Evolutionary conservation across 1,284 basidiomycete genomes (phyloP).

Genomic region (Puccinia hordei): DNA sequence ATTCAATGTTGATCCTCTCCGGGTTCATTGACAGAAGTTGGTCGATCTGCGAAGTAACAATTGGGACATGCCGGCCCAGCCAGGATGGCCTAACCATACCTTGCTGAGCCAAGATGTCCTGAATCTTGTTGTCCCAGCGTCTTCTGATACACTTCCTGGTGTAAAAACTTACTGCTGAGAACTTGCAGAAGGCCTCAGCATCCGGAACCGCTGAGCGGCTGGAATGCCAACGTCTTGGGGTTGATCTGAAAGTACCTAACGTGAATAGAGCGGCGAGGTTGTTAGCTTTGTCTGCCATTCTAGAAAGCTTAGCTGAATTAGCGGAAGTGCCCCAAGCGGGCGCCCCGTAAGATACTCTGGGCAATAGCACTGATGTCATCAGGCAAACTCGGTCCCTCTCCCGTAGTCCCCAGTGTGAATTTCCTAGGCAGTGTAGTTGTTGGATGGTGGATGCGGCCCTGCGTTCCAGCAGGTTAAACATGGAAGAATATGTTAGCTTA

Average conservation of each 20-base stretch:
- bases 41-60: not conserved
- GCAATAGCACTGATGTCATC: not conserved
- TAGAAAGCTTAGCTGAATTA: not conserved
- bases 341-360: not conserved
- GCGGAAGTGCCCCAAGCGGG: not conserved
- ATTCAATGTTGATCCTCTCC: not conserved
- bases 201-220: not conserved
- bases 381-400: not conserved
- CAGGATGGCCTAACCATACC: no score
- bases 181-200: not conserved
- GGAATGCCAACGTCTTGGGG: not conserved
- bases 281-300: not conserved
- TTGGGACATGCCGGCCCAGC: not conserved
- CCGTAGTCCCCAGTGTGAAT: not conserved
- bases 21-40: not conserved
- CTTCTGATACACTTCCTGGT: not conserved
- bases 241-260: not conserved
- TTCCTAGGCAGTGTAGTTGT: not conserved
- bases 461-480: not conserved
- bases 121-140: not conserved
- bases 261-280: no score
- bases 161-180: not conserved
- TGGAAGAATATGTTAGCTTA: not conserved
- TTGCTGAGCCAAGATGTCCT: not conserved
- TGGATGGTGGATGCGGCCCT: not conserved